These are phyloP conservation scores for Botrytis squamosa DNA, from an alignment of 2,329 filamentous ascomycete genomes.

Conservation along the genomic window DNA sequence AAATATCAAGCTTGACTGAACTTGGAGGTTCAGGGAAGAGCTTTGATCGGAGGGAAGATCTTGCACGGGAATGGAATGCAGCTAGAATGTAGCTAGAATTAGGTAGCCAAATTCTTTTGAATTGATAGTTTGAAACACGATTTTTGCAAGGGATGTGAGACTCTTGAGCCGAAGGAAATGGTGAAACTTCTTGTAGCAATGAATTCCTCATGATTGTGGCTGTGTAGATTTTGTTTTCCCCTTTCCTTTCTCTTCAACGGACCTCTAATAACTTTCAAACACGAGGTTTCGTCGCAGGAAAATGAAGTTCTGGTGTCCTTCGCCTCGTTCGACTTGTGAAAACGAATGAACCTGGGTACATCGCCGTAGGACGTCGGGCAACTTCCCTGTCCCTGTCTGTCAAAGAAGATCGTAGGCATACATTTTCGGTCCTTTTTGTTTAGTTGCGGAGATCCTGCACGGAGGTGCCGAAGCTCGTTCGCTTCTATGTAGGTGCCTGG, in stretches of 20 bases:
- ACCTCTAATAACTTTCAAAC: background rate
- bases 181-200: background rate
- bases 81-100: background rate
- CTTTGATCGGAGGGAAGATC: background rate
- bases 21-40: background rate
- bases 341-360: background rate
- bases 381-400: background rate
- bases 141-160: background rate
- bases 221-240: background rate
- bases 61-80: background rate
- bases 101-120: background rate
- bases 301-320: background rate
- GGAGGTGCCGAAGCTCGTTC: background rate
- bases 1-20: constrained; percentile 1
- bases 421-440: background rate
- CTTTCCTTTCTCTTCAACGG: background rate
- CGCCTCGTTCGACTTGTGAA: background rate
- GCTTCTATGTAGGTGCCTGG: background rate
- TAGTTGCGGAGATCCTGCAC: background rate
- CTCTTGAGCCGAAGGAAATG: background rate
- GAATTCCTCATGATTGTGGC: background rate
- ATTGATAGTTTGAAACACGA: background rate
- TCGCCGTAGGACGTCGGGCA: background rate
- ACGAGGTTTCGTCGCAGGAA: background rate
- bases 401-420: background rate